Conservation (phyloP, 2,329 filamentous ascomycete genomes). For the Ophiocordyceps camponoti-saundersi region DNA sequence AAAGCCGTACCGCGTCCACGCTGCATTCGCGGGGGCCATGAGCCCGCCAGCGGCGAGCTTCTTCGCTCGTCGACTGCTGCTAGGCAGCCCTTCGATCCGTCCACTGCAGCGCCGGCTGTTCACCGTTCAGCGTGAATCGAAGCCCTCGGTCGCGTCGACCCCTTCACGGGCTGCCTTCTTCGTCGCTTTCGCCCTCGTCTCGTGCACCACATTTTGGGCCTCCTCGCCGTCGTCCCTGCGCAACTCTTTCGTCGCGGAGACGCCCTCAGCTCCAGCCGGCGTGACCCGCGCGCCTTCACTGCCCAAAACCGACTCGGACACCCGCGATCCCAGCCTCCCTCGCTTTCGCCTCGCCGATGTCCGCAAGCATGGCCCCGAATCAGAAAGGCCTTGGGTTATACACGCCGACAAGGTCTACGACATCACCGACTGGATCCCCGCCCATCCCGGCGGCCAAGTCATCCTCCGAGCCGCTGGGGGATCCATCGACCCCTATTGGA, state of each 20-base stretch:
- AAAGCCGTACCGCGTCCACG: neutral
- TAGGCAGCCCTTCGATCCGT: neutral
- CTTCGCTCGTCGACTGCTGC: conserved; percentile 3
- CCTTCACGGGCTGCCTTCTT: neutral
- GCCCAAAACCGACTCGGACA: conserved; percentile 4
- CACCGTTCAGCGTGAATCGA: neutral
- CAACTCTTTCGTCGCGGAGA: conserved; percentile 2
- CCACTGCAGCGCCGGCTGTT: neutral
- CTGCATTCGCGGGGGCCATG: conserved; percentile 3
- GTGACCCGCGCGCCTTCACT: neutral
- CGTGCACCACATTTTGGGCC: neutral
- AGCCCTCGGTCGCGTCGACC: neutral
- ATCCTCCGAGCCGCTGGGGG: conserved; percentile 49
- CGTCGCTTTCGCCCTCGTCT: conserved; percentile 2
- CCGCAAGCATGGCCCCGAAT: conserved; percentile 32
- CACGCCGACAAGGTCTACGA: conserved; percentile 49
- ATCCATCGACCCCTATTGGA: conserved; percentile 51
- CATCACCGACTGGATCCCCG: conserved; percentile 50
- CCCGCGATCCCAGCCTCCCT: conserved; percentile 24
- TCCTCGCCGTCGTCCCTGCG: neutral
- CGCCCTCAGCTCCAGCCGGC: conserved; percentile 1
- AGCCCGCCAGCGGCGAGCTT: conserved; percentile 2
- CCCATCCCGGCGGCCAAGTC: conserved; percentile 50
- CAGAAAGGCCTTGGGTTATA: conserved; percentile 45
- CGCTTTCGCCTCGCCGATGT: conserved; percentile 33